Base-by-base conservation (phyloP, 2,329 filamentous ascomycete genomes). In the Nannizzia gypsea region DNA sequence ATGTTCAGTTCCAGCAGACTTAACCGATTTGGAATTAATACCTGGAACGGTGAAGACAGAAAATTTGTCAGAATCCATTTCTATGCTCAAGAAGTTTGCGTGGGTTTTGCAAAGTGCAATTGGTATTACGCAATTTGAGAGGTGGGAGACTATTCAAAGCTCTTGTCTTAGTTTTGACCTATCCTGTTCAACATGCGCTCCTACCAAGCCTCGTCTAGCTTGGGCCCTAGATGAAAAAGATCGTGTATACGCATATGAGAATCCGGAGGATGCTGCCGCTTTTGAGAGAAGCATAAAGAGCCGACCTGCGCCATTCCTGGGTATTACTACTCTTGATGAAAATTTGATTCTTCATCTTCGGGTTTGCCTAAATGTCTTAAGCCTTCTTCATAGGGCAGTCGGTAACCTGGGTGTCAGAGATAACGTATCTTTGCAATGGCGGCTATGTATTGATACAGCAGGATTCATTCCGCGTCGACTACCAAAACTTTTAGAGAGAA, bases 261-360 rank as follows among this genome's bases (percentile, higher is more conserved):
- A 83, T 63, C 74, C 77, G 0, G 66, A 74, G 59, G 73, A 77
- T 61, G 80, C 81, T 31, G 77, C 76, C 1, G 60, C 67, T 0
- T 83, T 77, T 62, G 82, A 84, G 65, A 72, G 73, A 40, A 71
- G 72, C 1, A 66, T 81, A 9, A 83, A 84, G 64, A 67, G 67
- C 17, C 72, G 77, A 11, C 77, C 80, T 1, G 57, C 70, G 0
- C 67, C 76, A 1, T 77, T 80, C 50, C 63, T 74, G 17, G 71
- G 74, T 0, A 74, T 76, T 34, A 65, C 72, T 26, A 63, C 65
- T 36, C 64, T 73, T 55, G 66, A 71, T 38, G 63, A 67, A 2
- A 56, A 67, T 1, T 67, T 66, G 13, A 64, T 68, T 13, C 67
- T 74, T 1, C 66, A 74, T 4, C 63, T 82, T 20, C 69, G 71